Percentiles rank a stretch among this genome's conserved stretches.
Evolutionary conservation across 345 rosid species (phyloP).

Genomic region (Murraya paniculata): DNA sequence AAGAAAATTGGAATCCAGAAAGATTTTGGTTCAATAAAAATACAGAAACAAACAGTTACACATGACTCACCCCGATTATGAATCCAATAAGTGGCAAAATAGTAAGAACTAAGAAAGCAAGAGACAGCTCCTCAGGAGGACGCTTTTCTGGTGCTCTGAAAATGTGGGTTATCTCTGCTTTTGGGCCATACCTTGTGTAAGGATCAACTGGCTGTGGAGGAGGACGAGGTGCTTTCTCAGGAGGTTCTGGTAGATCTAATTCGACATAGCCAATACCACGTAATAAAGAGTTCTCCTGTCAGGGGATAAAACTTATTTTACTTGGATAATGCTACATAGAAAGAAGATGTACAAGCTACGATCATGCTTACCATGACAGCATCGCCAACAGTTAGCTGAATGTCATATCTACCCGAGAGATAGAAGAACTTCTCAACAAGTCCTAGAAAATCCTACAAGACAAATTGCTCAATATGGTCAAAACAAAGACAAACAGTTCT

Average conservation of each 20-base stretch:
- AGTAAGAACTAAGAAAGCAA: constrained; percentile 76
- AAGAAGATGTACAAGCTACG: background rate
- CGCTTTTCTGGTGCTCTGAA: constrained; percentile 88
- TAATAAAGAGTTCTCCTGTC: constrained; percentile 84
- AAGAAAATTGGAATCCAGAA: background rate
- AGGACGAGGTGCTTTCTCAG: constrained; percentile 85
- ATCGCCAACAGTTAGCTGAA: constrained; percentile 90
- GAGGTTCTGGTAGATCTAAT: constrained; percentile 87
- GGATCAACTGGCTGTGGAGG: constrained; percentile 64
- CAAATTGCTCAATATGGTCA: constrained; percentile 10
- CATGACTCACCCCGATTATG: constrained; percentile 74
- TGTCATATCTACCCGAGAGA: constrained; percentile 82
- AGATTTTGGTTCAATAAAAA: background rate
- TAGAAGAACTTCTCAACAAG: constrained; percentile 92
- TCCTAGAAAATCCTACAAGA: constrained; percentile 82
- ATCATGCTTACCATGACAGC: constrained; percentile 72
- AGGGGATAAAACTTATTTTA: constrained; percentile 8
- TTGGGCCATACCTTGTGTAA: constrained; percentile 71
- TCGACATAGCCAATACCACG: constrained; percentile 67
- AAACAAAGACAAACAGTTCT: background rate
- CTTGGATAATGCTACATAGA: background rate
- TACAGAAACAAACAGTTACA: background rate
- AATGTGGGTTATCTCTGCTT: constrained; percentile 85
- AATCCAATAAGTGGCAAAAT: constrained; percentile 77
- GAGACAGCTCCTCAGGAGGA: constrained; percentile 77